Evolutionary conservation across 306 rosid species (phyloP).

Genomic region (Quercus suber): DNA sequence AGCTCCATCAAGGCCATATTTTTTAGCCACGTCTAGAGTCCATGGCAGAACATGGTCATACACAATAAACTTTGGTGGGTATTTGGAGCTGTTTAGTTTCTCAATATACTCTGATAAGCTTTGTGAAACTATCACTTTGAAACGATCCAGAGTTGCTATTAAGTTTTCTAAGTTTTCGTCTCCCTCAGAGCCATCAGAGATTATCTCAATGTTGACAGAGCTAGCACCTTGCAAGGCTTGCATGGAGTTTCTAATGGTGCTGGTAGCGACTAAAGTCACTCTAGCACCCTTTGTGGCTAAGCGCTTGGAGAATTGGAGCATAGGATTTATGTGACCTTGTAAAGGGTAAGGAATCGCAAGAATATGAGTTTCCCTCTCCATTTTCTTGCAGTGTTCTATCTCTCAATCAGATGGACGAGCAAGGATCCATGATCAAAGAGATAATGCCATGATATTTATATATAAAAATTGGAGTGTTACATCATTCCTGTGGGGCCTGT

Average conservation of each 20-base stretch:
- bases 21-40: constrained; percentile 25
- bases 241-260: background rate
- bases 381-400: background rate
- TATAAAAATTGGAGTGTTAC: no score
- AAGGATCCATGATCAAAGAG: no score
- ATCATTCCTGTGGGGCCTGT: no score
- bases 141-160: background rate
- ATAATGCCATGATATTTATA: no score
- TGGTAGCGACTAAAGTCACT: constrained; percentile 18
- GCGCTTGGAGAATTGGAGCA: constrained; percentile 23
- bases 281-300: constrained; percentile 14
- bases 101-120: background rate
- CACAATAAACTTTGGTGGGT: constrained; percentile 5
- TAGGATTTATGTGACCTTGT: constrained; percentile 33
- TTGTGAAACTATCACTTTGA: background rate
- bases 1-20: constrained; percentile 20
- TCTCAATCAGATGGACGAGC: no score
- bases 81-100: background rate
- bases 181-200: constrained; percentile 22
- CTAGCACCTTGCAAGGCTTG: background rate
- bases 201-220: background rate
- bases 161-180: background rate
- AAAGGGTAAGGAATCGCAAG: constrained; percentile 8
- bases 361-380: background rate
- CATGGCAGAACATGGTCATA: constrained; percentile 27